Percentiles rank a stretch among this genome's conserved stretches.
Evolutionary conservation across 352 stramenopile genomes (phyloP).

Genomic region (Pythium rishiriense): DNA sequence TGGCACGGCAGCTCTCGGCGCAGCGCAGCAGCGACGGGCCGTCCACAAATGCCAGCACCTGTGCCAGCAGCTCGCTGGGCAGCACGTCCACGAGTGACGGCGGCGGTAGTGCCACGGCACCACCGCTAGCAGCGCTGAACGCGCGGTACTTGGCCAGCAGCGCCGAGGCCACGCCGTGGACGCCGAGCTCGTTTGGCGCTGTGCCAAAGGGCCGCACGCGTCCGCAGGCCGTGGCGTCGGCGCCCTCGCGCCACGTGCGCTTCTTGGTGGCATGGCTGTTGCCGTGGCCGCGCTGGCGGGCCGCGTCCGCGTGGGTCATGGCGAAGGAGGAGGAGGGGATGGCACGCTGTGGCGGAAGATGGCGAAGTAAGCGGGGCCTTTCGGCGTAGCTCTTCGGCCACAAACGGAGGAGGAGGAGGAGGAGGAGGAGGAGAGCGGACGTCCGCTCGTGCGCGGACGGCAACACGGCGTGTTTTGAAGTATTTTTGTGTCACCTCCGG

Average conservation of each 20-base stretch:
- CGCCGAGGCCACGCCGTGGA: slow-evolving; percentile 44
- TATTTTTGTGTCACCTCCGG: slow-evolving; percentile 1
- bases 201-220: slow-evolving; percentile 14
- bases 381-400: slow-evolving; percentile 23
- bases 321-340: not conserved
- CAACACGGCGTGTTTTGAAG: slow-evolving; percentile 8
- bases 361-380: slow-evolving; percentile 10
- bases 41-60: slow-evolving; percentile 52
- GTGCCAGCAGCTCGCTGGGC: slow-evolving; percentile 53
- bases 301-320: slow-evolving; percentile 34
- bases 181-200: slow-evolving; percentile 19
- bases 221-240: slow-evolving; percentile 18
- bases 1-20: slow-evolving; percentile 42
- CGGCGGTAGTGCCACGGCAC: not conserved
- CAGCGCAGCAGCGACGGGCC: slow-evolving; percentile 55
- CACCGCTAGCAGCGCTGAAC: slow-evolving; percentile 5
- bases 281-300: slow-evolving; percentile 25
- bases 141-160: slow-evolving; percentile 30
- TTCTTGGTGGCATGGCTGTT: slow-evolving; percentile 50
- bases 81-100: slow-evolving; percentile 41
- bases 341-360: not conserved
- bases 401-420: not conserved
- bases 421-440: slow-evolving; percentile 13
- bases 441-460: slow-evolving; percentile 22
- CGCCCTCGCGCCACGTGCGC: slow-evolving; percentile 41